Evolutionary conservation across 2,329 filamentous ascomycete species (phyloP).

Genomic region (Coniosporium tulheliwenetii): DNA sequence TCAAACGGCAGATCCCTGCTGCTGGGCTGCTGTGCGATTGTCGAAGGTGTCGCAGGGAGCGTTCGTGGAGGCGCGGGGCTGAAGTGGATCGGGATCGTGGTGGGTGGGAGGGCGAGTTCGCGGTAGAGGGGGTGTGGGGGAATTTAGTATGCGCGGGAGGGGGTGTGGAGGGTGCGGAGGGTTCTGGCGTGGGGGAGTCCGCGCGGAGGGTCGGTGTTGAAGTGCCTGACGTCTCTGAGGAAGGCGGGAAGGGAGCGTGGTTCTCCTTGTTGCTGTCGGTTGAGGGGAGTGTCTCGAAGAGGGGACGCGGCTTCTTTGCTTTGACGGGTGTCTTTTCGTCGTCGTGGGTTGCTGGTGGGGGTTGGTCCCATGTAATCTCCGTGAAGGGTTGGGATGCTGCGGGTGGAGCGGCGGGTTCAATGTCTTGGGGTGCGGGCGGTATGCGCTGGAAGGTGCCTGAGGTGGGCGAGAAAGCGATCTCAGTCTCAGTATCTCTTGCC

Average conservation of each 20-base stretch:
- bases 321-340: no score
- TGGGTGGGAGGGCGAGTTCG: neutral
- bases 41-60: constrained; percentile 9
- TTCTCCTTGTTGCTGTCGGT: neutral
- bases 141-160: constrained; percentile 1
- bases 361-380: neutral
- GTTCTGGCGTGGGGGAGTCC: neutral
- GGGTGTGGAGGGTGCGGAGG: neutral
- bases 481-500: neutral
- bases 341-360: neutral
- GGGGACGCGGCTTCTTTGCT: neutral
- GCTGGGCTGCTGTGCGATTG: constrained; percentile 15
- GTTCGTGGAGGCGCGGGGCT: constrained; percentile 2
- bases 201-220: no score
- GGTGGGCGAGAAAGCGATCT: constrained; percentile 16
- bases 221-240: no score
- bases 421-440: constrained; percentile 10
- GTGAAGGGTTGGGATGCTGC: no score
- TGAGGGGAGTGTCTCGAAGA: neutral
- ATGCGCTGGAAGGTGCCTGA: constrained; percentile 21
- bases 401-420: neutral
- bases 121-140: neutral
- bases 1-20: constrained; percentile 15
- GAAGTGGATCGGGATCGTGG: constrained; percentile 6
- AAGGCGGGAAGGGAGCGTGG: no score